Base-by-base conservation (phyloP, 2,329 filamentous ascomycete species). In the Purpureocillium lavendulum region DNA sequence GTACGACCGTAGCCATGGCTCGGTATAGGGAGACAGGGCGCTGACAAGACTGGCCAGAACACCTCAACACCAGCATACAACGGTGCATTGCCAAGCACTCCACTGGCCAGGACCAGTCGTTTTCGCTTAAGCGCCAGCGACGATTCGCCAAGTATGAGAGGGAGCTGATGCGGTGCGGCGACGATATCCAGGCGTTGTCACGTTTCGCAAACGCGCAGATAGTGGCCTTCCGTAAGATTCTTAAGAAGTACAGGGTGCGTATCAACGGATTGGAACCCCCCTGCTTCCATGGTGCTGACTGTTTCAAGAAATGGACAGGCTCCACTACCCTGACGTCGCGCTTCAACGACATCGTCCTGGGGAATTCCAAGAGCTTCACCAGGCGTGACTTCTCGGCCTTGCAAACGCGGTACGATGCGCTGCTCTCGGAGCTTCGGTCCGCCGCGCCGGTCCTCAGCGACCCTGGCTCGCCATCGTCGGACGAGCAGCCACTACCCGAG, bases 161-260 rank as follows among this genome's bases (percentile, higher is more conserved):
- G 14, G 66, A 72, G 14, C 54, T 75, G 3, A 57, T 73, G 31
- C 64, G 66, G 40, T 84, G 82, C 46, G 80, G 80, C 34, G 76
- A 86, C 47, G 86, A 92, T 46, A 78, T 87, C 40, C 73, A 76
- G 39, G 75, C 76, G 4, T 67, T 92, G 6, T 73, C 77, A 28
- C 77, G 85, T 32, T 94, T 90, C 51, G 75, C 82, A 45, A 71
- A 75, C 43, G 82, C 83, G 2, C 87, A 94, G 55, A 70, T 80
- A 9, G 75, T 82, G 4, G 87, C 83, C 4, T 89, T 94, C 51
- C 75, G 77, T 40, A 94, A 94, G 62, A 81, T 94, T 30, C 66
- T 89, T 28, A 92, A 90, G 58, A 94, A 94, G 57, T 90, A 92
- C 62, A 75, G 71, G 67, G 75, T 77, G 62, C n/a, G 63, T 41